phyloP scores from a whole-genome alignment of 495 filamentous ascomycete genomes.

The Oleoguttula mirabilis region DNA sequence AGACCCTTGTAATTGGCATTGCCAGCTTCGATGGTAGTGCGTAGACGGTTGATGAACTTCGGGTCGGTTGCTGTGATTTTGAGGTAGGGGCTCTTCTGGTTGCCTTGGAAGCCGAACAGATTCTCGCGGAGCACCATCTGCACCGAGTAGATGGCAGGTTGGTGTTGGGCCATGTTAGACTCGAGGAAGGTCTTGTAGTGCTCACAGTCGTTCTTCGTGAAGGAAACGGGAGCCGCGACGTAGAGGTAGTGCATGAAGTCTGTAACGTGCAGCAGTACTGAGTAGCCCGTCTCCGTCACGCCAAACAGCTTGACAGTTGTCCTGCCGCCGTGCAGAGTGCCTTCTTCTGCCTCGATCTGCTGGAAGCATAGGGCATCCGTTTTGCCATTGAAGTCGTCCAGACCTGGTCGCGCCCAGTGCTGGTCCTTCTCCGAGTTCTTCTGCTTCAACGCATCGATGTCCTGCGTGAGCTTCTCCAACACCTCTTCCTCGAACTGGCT shows the following conservation, averaged over 20 bases:
- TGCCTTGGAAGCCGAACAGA: conserved; percentile 84
- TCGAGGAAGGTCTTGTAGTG: conserved; percentile 69
- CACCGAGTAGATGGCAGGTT: conserved; percentile 57
- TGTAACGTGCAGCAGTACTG: conserved; percentile 86
- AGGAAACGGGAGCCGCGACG: conserved; percentile 73
- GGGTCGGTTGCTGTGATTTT: conserved; percentile 88
- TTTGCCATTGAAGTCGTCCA: conserved; percentile 59
- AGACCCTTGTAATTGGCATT: conserved; percentile 77
- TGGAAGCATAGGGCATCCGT: conserved; percentile 74
- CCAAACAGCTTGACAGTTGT: conserved; percentile 81
- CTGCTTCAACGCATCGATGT: conserved; percentile 70
- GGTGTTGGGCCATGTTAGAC: conserved; percentile 49
- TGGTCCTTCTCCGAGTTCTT: conserved; percentile 88
- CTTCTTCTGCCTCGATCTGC: conserved; percentile 91
- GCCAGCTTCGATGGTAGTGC: conserved; percentile 58
- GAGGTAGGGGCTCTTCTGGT: conserved; percentile 79
- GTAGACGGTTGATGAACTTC: conserved; percentile 60
- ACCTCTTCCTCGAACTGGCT: conserved; percentile 90
- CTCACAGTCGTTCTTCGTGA: conserved; percentile 62
- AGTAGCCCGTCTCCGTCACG: conserved; percentile 95
- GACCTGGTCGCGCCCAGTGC: conserved; percentile 71
- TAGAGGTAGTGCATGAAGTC: conserved; percentile 96
- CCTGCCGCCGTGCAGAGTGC: conserved; percentile 57
- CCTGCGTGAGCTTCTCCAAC: conserved; percentile 86
- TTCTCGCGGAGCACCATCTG: conserved; percentile 73